Evolutionary conservation across 257 asterid genomes (phyloP).

Genomic region (Prunella vulgaris): DNA sequence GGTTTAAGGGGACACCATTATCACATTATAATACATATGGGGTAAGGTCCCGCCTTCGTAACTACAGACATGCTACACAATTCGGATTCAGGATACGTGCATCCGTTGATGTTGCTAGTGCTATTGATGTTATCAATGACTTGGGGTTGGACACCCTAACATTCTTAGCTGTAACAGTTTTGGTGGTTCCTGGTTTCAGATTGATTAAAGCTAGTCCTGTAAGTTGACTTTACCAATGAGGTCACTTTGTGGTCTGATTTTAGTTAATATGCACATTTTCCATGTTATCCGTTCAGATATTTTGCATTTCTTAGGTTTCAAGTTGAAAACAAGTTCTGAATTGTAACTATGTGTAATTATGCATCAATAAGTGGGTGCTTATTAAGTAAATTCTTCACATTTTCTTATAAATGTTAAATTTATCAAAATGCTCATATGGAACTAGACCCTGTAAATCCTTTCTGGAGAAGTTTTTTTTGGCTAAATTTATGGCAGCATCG

Average conservation of each 20-base stretch:
- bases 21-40: constrained; percentile 27
- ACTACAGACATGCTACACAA: constrained; percentile 26
- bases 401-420: neutral
- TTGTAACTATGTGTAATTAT: neutral
- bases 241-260: neutral
- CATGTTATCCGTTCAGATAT: neutral
- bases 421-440: neutral
- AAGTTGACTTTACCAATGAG: constrained; percentile 33
- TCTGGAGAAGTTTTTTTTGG: neutral
- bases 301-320: neutral
- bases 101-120: constrained; percentile 70
- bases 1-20: constrained; percentile 37
- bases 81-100: constrained; percentile 47
- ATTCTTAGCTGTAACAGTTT: constrained; percentile 84
- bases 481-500: neutral
- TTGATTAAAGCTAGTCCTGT: constrained; percentile 94
- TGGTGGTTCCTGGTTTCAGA: constrained; percentile 91
- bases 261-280: neutral
- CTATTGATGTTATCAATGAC: constrained; percentile 94
- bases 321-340: constrained; percentile 11
- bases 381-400: neutral
- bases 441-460: neutral
- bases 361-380: neutral
- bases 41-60: constrained; percentile 32
- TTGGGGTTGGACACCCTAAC: constrained; percentile 90